phyloP scores from a whole-genome alignment of 139 green algal genomes.

The Tetradesmus lagerheimii region DNA sequence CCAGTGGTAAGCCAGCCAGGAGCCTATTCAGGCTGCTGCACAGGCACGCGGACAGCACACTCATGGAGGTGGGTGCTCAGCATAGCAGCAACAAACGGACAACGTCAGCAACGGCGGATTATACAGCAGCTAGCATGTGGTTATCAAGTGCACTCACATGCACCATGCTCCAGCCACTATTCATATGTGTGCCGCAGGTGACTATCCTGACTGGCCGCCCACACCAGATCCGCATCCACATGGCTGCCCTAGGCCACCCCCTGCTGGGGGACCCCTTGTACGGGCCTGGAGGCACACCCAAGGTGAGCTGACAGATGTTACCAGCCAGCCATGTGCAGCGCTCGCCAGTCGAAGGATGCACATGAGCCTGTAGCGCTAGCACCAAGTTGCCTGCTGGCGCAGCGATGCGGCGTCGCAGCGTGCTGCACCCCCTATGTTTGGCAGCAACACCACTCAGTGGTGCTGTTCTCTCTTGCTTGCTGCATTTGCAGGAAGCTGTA shows the following conservation, averaged over 20 bases:
- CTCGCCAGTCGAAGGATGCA: background rate
- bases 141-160: too few relatives aligned
- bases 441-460: background rate
- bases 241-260: conserved; percentile 69
- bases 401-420: background rate
- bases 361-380: background rate
- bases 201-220: conserved; percentile 65
- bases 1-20: conserved; percentile 54
- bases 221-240: conserved; percentile 80
- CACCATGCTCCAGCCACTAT: too few relatives aligned
- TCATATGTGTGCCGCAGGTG: conserved; percentile 49
- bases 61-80: conserved; percentile 47
- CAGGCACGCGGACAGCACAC: conserved; percentile 7
- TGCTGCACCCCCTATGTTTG: too few relatives aligned
- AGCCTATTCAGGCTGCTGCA: conserved; percentile 56
- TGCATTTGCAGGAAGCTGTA: background rate
- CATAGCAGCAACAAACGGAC: background rate
- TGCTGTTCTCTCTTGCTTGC: background rate
- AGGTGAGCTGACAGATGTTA: conserved; percentile 1
- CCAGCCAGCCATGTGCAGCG: background rate
- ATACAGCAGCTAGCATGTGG: too few relatives aligned
- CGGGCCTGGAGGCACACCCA: conserved; percentile 54
- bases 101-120: background rate
- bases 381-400: background rate
- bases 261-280: conserved; percentile 76